Percentiles rank a stretch among this genome's conserved stretches.
Conservation (phyloP, 2,329 filamentous ascomycete species). For the Torrubiellomyces zombiae region DNA sequence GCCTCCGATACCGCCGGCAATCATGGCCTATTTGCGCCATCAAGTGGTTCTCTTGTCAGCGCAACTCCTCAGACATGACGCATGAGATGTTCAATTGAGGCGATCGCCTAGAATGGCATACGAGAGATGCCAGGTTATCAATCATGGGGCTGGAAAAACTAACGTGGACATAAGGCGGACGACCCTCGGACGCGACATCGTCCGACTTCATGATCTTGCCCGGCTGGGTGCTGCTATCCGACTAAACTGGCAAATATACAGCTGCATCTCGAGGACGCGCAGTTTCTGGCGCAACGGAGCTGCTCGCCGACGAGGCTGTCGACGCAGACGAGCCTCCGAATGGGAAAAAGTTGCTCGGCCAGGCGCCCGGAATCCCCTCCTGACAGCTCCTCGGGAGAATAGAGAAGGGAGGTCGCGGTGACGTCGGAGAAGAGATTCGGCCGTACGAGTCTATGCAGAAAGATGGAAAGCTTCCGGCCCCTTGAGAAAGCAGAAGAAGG, state of each 20-base stretch:
- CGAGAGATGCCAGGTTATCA: background rate
- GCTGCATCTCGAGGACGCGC: constrained; percentile 16
- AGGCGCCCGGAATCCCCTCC: no score
- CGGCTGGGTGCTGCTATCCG: constrained; percentile 9
- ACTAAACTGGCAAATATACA: constrained; percentile 10
- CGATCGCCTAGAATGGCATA: no score
- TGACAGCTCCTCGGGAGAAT: no score
- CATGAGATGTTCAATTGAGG: no score
- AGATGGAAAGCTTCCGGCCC: no score
- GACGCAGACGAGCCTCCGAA: constrained; percentile 4
- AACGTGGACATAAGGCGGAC: constrained; percentile 27
- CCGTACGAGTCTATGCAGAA: no score
- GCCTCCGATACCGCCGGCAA: constrained; percentile 84
- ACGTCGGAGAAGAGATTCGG: background rate
- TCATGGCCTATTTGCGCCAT: constrained; percentile 65
- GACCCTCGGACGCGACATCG: constrained; percentile 23
- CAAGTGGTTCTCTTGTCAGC: constrained; percentile 1
- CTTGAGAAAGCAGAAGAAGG: constrained; percentile 1
- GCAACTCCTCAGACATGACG: no score
- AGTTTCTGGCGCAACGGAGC: no score
- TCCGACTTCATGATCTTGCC: constrained; percentile 18
- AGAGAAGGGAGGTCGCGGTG: background rate
- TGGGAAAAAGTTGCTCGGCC: constrained; percentile 4
- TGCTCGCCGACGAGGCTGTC: constrained; percentile 4
- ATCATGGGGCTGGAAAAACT: constrained; percentile 6